Evolutionary conservation across 1,284 basidiomycete genomes (phyloP).

Genomic region (Sparassis latifolia): DNA sequence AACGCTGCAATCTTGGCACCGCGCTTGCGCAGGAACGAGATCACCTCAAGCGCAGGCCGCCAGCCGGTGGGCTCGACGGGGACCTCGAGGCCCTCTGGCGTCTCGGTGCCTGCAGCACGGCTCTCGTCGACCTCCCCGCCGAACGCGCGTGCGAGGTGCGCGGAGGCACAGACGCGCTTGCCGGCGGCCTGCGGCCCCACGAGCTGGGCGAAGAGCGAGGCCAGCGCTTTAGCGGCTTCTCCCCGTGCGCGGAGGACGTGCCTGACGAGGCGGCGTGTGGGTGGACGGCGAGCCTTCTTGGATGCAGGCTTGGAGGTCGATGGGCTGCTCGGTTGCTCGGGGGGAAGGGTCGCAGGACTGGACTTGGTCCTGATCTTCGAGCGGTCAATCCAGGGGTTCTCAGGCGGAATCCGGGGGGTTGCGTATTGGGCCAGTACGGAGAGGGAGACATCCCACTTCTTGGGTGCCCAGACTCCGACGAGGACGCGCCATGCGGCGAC

Average conservation of each 20-base stretch:
- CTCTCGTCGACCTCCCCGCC: slow-evolving; percentile 37
- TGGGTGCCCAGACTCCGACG: slow-evolving; percentile 85
- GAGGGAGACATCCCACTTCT: slow-evolving; percentile 69
- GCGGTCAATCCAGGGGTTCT: slow-evolving; percentile 64
- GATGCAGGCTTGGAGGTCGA: slow-evolving; percentile 34
- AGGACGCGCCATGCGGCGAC: slow-evolving; percentile 86
- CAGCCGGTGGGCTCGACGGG: slow-evolving; percentile 38
- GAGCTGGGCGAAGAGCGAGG: slow-evolving; percentile 63
- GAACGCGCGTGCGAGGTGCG: slow-evolving; percentile 52
- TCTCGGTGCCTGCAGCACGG: slow-evolving; percentile 16
- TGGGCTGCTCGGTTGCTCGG: slow-evolving; percentile 27
- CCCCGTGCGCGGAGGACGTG: slow-evolving; percentile 79
- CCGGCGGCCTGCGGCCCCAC: slow-evolving; percentile 34
- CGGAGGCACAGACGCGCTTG: slow-evolving; percentile 48
- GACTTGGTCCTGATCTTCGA: slow-evolving; percentile 22
- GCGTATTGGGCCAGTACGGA: slow-evolving; percentile 71
- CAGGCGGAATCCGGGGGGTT: slow-evolving; percentile 54
- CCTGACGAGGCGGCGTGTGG: slow-evolving; percentile 76
- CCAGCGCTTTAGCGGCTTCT: slow-evolving; percentile 71
- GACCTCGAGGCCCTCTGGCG: slow-evolving; percentile 18
- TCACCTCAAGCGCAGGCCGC: slow-evolving; percentile 55
- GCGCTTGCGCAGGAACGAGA: slow-evolving; percentile 51
- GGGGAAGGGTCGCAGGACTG: slow-evolving; percentile 10
- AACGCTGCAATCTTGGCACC: slow-evolving; percentile 61
- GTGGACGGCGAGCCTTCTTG: slow-evolving; percentile 46